Evolutionary conservation across 2,329 filamentous ascomycete genomes (phyloP), one percentile per base, ranked within the genome.

Genomic region (Cladosporium halotolerans): DNA sequence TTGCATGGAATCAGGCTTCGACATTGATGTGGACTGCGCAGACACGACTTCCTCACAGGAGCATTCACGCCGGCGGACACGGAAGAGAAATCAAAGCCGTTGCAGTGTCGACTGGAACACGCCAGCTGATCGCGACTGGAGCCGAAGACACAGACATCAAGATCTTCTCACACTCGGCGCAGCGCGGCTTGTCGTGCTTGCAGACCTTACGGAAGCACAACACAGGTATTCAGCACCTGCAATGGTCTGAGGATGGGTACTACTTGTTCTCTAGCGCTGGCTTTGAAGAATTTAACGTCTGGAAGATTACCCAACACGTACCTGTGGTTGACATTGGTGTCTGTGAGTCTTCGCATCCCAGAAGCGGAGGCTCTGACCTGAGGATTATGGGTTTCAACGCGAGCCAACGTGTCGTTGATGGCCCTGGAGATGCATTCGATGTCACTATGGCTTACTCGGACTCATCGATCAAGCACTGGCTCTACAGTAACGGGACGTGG

Each of bases 211-310:
- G 89, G 59, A 82, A 81, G 52, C 93, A 99, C 66, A 85, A 83
- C 1, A 85, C 89, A 0, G 93, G 92, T 0, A 81, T 97, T 7
- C 92, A 96, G 67, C 79, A 84, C 57, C 73, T 96, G 1, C 79
- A 79, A 55, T 97, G 89, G 88, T 82, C 86, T 1, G 66, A 68
- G 0, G 78, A 81, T 44, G 80, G 85, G 2, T 68, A 75, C 1
- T 86, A 85, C 61, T 79, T 99, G 2, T 87, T 97, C 66, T 96
- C 88, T 59, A 91, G 89, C 62, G 89, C 82, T 5, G 93, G 91
- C 0, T 85, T 83, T 56, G 92, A 96, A 67, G 92, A 99, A 69
- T 86, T 97, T 58, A 92, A 85, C 62, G 79, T 91, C 9, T 99
- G 93, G 92, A 79, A 81, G 39, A 69, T 92, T 33, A 75, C 74